Base-by-base conservation (phyloP, 2,329 filamentous ascomycete genomes). In the Orbilia oligospora region DNA sequence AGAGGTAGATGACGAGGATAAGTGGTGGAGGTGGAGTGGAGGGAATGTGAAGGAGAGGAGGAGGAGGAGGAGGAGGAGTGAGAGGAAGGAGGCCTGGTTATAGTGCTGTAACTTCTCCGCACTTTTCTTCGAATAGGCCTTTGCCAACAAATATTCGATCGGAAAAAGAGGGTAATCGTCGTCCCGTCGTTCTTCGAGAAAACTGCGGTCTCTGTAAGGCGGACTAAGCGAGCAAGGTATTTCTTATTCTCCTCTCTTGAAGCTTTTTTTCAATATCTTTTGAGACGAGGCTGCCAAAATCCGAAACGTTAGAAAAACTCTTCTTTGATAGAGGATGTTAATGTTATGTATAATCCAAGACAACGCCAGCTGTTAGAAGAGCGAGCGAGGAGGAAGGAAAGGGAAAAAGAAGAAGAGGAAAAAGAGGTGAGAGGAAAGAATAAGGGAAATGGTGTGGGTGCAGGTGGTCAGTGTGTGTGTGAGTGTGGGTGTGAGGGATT, bases 101-200 rank as follows among this genome's bases (percentile, higher is more conserved):
- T 68, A 71, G 73, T 76, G 73, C 67, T 71, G 73, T 71, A 69
- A 77, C 73, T 77, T 77, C 73, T 77, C 73, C 73, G 73, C 73
- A 77, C 73, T 77, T 77, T 76, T 76, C 72, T 77, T 77, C 73
- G 73, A 77, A 77, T 77, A 53, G 67, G 67, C 71, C 55, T 67
- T 71, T 77, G 73, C 73, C 73, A 77, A 71, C 73, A 71, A 77
- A 77, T 77, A 77, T 77, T 71, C 67, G 73, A 77, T 77, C 73
- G 67, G 73, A 77, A 77, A 77, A 61, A 77, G 68, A 77, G 73
- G 67, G 67, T 71, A 77, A 71, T 77, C 73, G 73, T 77, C 67
- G 73, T 77, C 61, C 53, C 58, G 73, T 71, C 38, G 63, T 61
- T 20, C 70, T 67, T 77, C 73, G 67, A 71, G 65, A 67, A 77